Conservation (phyloP, 2,329 filamentous ascomycete genomes). For the Gnomoniopsis sp. region DNA sequence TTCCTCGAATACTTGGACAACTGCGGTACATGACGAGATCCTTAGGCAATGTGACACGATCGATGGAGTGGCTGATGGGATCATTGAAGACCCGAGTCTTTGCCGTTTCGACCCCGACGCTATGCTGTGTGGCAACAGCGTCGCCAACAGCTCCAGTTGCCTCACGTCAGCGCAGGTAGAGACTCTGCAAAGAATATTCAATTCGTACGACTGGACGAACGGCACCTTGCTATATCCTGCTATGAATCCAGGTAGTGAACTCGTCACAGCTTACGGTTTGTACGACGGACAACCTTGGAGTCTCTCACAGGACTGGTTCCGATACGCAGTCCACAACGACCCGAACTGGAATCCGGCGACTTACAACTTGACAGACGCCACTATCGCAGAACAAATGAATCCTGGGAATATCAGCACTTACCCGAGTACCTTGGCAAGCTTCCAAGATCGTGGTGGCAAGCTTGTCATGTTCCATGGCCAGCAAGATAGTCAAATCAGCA, state of each 20-base stretch:
- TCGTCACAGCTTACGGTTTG: conserved; percentile 31
- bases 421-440: conserved; percentile 34
- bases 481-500: conserved; percentile 40
- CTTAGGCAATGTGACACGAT: conserved; percentile 23
- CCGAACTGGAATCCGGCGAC: conserved; percentile 36
- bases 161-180: conserved; percentile 19
- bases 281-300: conserved; percentile 37
- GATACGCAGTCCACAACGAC: conserved; percentile 41
- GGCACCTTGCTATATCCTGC: conserved; percentile 29
- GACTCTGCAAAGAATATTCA: conserved; percentile 20
- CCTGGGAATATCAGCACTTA: conserved; percentile 23
- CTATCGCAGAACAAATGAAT: conserved; percentile 17
- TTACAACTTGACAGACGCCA: conserved; percentile 35
- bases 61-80: conserved; percentile 20
- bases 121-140: conserved; percentile 10
- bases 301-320: conserved; percentile 44
- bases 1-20: conserved; percentile 34
- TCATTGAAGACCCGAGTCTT: conserved; percentile 19
- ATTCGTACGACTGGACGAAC: conserved; percentile 23
- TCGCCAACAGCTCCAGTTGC: conserved; percentile 24
- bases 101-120: conserved; percentile 16
- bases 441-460: conserved; percentile 37
- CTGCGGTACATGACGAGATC: conserved; percentile 32
- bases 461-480: conserved; percentile 44
- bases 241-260: conserved; percentile 46